Percentiles rank a stretch among this genome's conserved stretches.
Evolutionary conservation across 768 basidiomycete species (phyloP).

Genomic region (Hypsizygus marmoreus): DNA sequence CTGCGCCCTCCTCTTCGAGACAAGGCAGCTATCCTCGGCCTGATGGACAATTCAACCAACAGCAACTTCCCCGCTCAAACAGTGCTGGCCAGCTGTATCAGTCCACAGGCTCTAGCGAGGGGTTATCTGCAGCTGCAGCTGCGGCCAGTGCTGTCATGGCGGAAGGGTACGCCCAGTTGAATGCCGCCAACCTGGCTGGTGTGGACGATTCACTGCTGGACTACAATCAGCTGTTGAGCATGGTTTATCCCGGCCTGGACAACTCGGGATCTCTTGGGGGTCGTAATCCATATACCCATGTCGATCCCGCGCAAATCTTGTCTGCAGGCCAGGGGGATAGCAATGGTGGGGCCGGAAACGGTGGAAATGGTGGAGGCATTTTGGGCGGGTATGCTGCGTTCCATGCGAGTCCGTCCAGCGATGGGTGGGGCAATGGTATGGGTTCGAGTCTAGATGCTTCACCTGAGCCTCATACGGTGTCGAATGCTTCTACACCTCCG

Average conservation of each 20-base stretch:
- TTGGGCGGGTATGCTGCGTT: constrained; percentile 51
- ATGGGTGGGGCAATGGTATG: constrained; percentile 75
- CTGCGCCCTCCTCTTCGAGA: constrained; percentile 27
- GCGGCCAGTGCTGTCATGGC: constrained; percentile 71
- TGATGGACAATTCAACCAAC: constrained; percentile 13
- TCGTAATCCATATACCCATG: constrained; percentile 66
- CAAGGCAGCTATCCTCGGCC: constrained; percentile 18
- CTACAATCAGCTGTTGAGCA: constrained; percentile 66
- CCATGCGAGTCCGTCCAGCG: constrained; percentile 80
- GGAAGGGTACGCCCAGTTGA: constrained; percentile 72
- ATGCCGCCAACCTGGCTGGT: constrained; percentile 49
- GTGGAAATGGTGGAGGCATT: constrained; percentile 31
- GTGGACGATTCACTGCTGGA: constrained; percentile 61
- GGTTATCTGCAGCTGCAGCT: constrained; percentile 64
- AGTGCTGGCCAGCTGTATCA: constrained; percentile 29
- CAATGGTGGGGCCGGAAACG: constrained; percentile 12
- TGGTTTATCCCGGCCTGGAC: constrained; percentile 62
- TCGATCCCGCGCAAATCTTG: constrained; percentile 91
- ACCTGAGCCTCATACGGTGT: constrained; percentile 72
- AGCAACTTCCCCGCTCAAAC: too few species aligned
- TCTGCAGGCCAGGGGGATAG: constrained; percentile 29
- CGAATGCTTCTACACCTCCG: constrained; percentile 74
- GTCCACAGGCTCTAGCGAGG: constrained; percentile 38
- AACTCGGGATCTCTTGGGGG: constrained; percentile 33
- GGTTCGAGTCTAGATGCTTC: constrained; percentile 70